Evolutionary conservation across 805 yeast species (phyloP).

Genomic region (Starmerella bombi): DNA sequence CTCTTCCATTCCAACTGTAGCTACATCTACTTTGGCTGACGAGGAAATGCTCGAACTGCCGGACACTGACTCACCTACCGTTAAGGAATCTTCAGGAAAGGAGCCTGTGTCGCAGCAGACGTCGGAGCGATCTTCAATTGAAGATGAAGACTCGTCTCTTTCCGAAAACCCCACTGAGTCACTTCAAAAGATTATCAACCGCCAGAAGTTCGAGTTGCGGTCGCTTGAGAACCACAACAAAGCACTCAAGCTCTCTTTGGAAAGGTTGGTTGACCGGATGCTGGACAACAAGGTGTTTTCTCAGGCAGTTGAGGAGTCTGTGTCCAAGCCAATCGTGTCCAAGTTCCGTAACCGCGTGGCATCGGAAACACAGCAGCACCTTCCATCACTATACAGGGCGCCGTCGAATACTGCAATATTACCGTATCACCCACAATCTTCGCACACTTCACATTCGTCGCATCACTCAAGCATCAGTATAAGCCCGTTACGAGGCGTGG

Average conservation of each 20-base stretch:
- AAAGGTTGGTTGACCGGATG: conserved; percentile 27
- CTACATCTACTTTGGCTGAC: conserved; percentile 5
- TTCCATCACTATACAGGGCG: neutral
- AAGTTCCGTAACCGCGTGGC: conserved; percentile 17
- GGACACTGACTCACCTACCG: neutral
- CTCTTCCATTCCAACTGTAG: neutral
- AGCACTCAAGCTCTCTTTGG: conserved; percentile 26
- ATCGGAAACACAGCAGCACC: conserved; percentile 3
- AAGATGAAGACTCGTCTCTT: neutral
- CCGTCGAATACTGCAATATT: neutral
- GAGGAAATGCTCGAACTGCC: conserved; percentile 8
- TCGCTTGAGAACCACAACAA: conserved; percentile 25
- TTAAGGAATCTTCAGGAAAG: neutral
- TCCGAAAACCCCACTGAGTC: neutral
- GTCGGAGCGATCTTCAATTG: neutral
- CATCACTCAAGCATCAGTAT: neutral
- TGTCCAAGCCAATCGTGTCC: conserved; percentile 14
- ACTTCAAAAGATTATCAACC: conserved; percentile 8
- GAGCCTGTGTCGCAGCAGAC: neutral
- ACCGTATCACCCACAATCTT: too few species aligned
- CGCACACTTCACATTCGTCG: neutral
- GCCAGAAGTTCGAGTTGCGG: conserved; percentile 23
- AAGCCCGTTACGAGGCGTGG: neutral
- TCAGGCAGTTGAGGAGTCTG: conserved; percentile 20
- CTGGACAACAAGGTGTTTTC: conserved; percentile 25